Evolutionary conservation across 352 stramenopile species (phyloP).

Genomic region (Saprolegnia parasitica): DNA sequence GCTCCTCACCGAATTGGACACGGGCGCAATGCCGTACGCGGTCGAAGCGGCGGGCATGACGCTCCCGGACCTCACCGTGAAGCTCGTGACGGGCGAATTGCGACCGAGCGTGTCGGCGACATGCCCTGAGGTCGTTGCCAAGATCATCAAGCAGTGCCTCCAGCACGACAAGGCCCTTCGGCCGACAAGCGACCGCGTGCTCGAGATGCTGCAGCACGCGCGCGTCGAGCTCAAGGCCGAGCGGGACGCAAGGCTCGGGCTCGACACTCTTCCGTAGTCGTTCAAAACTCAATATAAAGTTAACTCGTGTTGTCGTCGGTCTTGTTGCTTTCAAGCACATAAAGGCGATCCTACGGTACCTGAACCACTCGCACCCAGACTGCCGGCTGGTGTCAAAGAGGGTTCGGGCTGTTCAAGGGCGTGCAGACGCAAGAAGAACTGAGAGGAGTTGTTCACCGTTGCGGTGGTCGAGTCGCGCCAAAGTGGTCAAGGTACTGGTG

Average conservation of each 20-base stretch:
- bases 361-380: too few relatives aligned
- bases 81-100: conserved; percentile 20
- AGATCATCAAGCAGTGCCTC: conserved; percentile 21
- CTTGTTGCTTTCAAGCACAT: too few relatives aligned
- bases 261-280: neutral
- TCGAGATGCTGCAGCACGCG: conserved; percentile 14
- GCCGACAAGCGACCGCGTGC: conserved; percentile 19
- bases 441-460: neutral
- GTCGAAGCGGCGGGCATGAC: conserved; percentile 34
- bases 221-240: conserved; percentile 6
- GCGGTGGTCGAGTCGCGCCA: neutral
- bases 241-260: neutral
- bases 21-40: neutral
- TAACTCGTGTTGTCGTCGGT: neutral
- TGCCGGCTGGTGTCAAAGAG: too few relatives aligned
- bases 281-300: neutral
- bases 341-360: too few relatives aligned
- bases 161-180: conserved; percentile 19
- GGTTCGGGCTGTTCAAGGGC: too few relatives aligned
- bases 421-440: too few relatives aligned
- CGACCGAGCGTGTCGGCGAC: conserved; percentile 5
- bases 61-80: conserved; percentile 29
- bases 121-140: conserved; percentile 4
- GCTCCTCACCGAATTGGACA: conserved; percentile 22
- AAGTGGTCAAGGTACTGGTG: conserved; percentile 13